These are phyloP conservation scores for Botrytis squamosa DNA, from an alignment of 2,329 filamentous ascomycete species.

Conservation along the genomic window DNA sequence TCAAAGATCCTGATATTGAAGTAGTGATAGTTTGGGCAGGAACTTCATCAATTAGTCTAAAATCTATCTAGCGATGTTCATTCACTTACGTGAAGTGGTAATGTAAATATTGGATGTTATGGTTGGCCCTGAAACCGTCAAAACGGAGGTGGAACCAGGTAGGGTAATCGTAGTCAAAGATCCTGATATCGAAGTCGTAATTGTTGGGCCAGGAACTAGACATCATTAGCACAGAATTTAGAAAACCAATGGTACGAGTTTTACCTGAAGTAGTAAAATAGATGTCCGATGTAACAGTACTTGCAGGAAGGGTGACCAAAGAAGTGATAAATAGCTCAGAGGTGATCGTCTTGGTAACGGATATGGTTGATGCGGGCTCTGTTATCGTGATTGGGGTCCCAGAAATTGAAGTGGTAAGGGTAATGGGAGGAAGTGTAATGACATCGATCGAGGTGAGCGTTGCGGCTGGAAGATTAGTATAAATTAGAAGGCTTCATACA, in stretches of 20 bases:
- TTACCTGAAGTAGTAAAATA: constrained; percentile 13
- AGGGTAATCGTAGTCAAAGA: constrained; percentile 15
- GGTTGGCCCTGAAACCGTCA: neutral
- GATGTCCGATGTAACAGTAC: neutral
- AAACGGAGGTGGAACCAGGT: constrained; percentile 10
- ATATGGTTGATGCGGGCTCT: neutral
- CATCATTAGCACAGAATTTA: neutral
- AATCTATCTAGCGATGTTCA: neutral
- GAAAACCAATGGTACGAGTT: too few relatives aligned
- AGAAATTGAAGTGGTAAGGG: neutral
- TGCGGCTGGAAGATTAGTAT: neutral
- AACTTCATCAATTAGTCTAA: neutral
- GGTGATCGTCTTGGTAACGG: constrained; percentile 9
- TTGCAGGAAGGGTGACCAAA: neutral
- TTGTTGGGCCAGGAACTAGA: constrained; percentile 1
- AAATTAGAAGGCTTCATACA: neutral
- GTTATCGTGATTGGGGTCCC: neutral
- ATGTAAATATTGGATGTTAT: neutral
- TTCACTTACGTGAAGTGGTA: constrained; percentile 1
- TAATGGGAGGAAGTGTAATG: neutral
- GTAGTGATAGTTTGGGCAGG: constrained; percentile 10
- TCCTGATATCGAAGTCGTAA: constrained; percentile 22
- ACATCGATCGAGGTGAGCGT: neutral
- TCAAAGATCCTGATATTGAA: constrained; percentile 25
- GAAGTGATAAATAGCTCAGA: constrained; percentile 9